A percentile compares a stretch with the other conserved stretches of the same genome.
Conservation (phyloP, 345 rosid species). For the Sonneratia alba region DNA sequence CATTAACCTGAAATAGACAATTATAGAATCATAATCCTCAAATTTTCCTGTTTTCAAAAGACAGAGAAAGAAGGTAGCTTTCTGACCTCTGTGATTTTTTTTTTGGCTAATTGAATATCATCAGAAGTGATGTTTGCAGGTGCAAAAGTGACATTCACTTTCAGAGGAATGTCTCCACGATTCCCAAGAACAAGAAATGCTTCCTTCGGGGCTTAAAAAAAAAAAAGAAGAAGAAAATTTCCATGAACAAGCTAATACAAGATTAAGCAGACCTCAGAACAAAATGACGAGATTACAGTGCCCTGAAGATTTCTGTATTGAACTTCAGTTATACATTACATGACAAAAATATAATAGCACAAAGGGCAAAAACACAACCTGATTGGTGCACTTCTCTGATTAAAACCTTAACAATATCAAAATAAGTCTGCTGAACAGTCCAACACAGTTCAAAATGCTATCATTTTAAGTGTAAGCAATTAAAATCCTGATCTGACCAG, state of each 20-base stretch:
- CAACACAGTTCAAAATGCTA: not conserved
- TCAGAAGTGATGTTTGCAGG: not conserved
- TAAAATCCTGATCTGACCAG: not conserved
- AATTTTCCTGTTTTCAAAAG: not conserved
- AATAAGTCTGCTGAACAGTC: not conserved
- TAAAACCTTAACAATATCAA: not conserved
- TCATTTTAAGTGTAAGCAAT: not conserved
- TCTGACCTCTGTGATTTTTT: conserved; percentile 20
- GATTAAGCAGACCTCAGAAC: not conserved
- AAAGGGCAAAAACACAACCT: not conserved
- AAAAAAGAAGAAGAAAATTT: conserved; percentile 6
- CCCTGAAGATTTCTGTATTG: not conserved
- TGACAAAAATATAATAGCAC: not conserved
- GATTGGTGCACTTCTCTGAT: not conserved
- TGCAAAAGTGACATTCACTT: conserved; percentile 13
- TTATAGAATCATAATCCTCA: not conserved
- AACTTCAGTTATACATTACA: not conserved
- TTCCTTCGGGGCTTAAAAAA: conserved; percentile 17
- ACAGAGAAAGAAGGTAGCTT: not conserved
- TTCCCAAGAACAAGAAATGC: conserved; percentile 25
- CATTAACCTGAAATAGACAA: conserved; percentile 18
- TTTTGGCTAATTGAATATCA: conserved; percentile 9
- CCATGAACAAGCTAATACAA: not conserved
- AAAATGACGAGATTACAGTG: not conserved
- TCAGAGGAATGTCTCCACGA: conserved; percentile 19